phyloP scores from a whole-genome alignment of 352 stramenopile genomes.

The Elongisporangium prolatum region DNA sequence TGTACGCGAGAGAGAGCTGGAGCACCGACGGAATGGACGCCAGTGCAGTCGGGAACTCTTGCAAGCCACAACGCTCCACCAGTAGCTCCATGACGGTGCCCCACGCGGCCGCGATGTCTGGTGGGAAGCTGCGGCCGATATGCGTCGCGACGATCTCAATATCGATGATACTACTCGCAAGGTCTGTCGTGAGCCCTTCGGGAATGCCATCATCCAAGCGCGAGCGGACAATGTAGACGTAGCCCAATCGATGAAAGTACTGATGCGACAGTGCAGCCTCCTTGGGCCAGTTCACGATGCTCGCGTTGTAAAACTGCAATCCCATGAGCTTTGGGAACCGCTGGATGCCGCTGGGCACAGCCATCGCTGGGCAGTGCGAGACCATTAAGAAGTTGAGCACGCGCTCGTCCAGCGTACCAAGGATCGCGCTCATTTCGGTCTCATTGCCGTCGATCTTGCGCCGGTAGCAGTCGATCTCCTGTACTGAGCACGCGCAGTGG shows the following conservation, averaged over 20 bases:
- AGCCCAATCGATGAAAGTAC: slow-evolving; percentile 17
- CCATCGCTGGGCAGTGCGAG: slow-evolving; percentile 27
- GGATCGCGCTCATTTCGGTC: slow-evolving; percentile 13
- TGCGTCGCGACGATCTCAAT: slow-evolving; percentile 26
- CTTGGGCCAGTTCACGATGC: slow-evolving; percentile 21
- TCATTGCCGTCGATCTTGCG: slow-evolving; percentile 17
- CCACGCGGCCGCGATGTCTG: slow-evolving; percentile 27
- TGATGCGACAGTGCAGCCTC: slow-evolving; percentile 18
- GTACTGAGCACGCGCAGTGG: slow-evolving; percentile 34
- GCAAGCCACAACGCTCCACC: slow-evolving; percentile 30
- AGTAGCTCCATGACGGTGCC: slow-evolving; percentile 24
- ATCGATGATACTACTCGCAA: slow-evolving; percentile 23
- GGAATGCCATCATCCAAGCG: slow-evolving; percentile 14
- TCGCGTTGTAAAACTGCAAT: slow-evolving; percentile 47
- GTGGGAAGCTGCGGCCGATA: slow-evolving; percentile 13
- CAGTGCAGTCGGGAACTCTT: slow-evolving; percentile 17
- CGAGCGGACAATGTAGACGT: slow-evolving; percentile 28
- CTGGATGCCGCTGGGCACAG: slow-evolving; percentile 19
- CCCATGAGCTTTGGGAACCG: slow-evolving; percentile 23
- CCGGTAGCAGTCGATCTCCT: slow-evolving; percentile 39
- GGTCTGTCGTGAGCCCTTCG: slow-evolving; percentile 25
- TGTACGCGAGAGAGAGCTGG: slow-evolving; percentile 29
- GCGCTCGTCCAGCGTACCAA: slow-evolving; percentile 18
- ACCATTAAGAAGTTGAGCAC: slow-evolving; percentile 45
- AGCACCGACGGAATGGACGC: slow-evolving; percentile 16